Conservation (phyloP, 345 rosid genomes). For the Nephelium lappaceum region DNA sequence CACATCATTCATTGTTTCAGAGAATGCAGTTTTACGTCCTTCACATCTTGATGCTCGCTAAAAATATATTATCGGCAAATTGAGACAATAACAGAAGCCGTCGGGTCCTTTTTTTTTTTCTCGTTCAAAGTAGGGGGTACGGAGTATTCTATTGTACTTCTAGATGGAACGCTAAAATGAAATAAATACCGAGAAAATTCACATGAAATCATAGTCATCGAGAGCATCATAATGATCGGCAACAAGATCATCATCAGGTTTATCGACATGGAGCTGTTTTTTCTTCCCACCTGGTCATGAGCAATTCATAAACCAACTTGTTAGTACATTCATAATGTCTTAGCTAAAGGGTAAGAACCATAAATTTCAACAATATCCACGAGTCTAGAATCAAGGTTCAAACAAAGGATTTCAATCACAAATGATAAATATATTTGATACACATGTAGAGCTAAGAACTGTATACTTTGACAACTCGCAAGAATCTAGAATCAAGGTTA, state of each 20-base stretch:
- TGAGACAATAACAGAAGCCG: conserved; percentile 12
- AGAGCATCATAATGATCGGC: conserved; percentile 51
- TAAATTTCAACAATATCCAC: not conserved
- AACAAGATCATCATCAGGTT: conserved; percentile 70
- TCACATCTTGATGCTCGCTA: not conserved
- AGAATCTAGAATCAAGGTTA: not conserved
- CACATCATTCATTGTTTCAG: not conserved
- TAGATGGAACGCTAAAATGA: conserved; percentile 4
- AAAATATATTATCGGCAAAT: not conserved
- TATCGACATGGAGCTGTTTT: conserved; percentile 81
- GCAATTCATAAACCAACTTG: not conserved
- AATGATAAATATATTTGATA: not conserved
- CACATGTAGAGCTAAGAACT: not conserved
- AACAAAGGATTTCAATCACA: not conserved
- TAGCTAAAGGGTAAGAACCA: not conserved
- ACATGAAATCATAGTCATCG: conserved; percentile 93
- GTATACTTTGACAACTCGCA: not conserved
- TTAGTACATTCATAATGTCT: not conserved
- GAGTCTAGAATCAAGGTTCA: not conserved
- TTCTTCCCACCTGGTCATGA: conserved; percentile 62
- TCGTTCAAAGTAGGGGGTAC: conserved; percentile 4
- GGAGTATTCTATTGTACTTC: conserved; percentile 12
- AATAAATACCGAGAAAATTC: conserved; percentile 22
- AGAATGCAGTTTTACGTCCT: not conserved
- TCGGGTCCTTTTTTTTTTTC: conserved; percentile 10